Evolutionary conservation across 495 filamentous ascomycete genomes (phyloP), one percentile per base, ranked within the genome.

Genomic region (Neurospora sp.): DNA sequence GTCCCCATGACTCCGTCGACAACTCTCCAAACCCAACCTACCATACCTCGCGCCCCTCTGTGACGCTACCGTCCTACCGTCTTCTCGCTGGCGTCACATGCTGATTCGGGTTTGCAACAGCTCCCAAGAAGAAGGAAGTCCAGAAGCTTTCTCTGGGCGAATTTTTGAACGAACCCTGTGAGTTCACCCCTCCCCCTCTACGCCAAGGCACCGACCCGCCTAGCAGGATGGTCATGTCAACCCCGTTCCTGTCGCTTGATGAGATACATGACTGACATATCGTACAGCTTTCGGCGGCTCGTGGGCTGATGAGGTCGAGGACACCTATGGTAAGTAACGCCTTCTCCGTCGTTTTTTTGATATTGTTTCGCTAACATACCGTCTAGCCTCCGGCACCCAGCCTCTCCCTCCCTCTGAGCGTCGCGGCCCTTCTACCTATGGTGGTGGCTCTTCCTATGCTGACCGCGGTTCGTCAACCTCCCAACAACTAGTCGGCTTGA

Each of bases 271-370:
- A 71, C 75, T 78, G 40, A 80, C 77, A 22, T 35, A 70, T 41
- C 38, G 65, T 75, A 73, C 79, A 97, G 94, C 90, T 76, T 88
- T 93, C 75, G 93, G 80, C 42, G 82, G 93, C 79, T 97, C 96
- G 73, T 99, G 96, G 96, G 96, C 96, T 75, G 96, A 98, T 85
- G 96, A 99, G 79, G 96, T 98, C 87, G 96, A 98, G 80, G 92
- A 96, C 76, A 83, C 92, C 74, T 84, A 87, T 81, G 84, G 93
- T 94, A 90, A 80, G 89, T 39, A 37, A 12, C 37, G 10, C 61
- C 17, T 12, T 16, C 31, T 31, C 16, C 40, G 3, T 68, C 44
- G 37, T 69, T 12, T n/a, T 31, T 42, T 70, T 38, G 77, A 78
- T 74, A 80, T 75, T 71, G 27, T 10, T n/a, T 14, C 8, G 41